These are phyloP conservation scores for Erodium trifolium DNA, from an alignment of 441 rosid genomes.

Conservation along the genomic window DNA sequence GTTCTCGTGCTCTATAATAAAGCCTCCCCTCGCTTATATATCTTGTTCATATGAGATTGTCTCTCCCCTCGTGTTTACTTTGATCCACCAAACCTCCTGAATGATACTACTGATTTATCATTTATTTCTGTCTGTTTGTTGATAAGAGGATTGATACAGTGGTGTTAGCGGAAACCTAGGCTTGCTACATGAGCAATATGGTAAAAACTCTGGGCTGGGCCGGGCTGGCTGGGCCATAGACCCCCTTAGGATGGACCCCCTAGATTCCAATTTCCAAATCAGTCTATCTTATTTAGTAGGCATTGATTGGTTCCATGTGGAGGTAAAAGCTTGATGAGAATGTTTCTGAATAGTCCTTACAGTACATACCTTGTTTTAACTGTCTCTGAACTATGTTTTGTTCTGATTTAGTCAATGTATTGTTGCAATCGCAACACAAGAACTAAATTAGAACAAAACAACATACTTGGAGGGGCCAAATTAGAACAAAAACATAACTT, in stretches of 20 bases:
- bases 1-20: too few species aligned
- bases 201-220: background rate
- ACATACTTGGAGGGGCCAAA: too few species aligned
- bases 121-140: background rate
- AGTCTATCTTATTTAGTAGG: background rate
- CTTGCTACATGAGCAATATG: background rate
- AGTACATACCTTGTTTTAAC: background rate
- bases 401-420: background rate
- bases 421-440: background rate
- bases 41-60: too few species aligned
- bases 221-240: background rate
- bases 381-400: background rate
- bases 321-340: background rate
- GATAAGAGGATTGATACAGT: background rate
- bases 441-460: too few species aligned
- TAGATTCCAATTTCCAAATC: background rate
- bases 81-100: too few species aligned
- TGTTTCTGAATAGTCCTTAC: background rate
- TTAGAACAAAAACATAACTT: too few species aligned
- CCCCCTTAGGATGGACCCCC: background rate
- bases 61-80: too few species aligned
- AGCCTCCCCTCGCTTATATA: too few species aligned
- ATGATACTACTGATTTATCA: too few species aligned
- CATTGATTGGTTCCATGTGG: background rate
- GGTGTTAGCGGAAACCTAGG: too few species aligned